phyloP scores from a whole-genome alignment of 2,329 filamentous ascomycete species.

The Calonectria henricotiae region DNA sequence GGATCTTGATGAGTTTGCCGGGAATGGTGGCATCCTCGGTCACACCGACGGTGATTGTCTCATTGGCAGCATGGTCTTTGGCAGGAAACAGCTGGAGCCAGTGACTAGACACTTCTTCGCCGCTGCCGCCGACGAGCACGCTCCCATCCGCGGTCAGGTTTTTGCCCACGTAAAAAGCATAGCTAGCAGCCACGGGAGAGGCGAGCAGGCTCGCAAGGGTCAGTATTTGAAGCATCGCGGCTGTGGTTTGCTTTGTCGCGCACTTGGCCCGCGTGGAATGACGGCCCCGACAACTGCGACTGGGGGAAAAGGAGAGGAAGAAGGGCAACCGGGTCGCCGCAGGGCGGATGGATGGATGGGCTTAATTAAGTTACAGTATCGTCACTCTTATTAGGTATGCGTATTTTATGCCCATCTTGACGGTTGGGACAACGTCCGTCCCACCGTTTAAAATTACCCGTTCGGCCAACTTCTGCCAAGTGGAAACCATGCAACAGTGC shows the following conservation, averaged over 20 bases:
- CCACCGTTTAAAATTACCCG: constrained; percentile 18
- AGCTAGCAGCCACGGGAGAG: constrained; percentile 54
- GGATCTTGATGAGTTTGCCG: constrained; percentile 47
- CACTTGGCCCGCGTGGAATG: neutral
- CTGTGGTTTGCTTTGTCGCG: constrained; percentile 51
- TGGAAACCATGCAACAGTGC: constrained; percentile 5
- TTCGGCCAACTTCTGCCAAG: constrained; percentile 5
- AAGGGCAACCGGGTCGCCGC: neutral
- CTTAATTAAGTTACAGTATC: neutral
- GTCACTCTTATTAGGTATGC: constrained; percentile 11
- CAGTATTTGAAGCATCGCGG: constrained; percentile 22
- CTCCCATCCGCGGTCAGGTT: constrained; percentile 62
- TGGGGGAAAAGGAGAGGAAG: neutral
- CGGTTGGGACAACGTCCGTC: neutral
- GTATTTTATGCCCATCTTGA: constrained; percentile 24
- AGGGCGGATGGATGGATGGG: constrained; percentile 7
- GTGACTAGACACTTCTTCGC: constrained; percentile 65
- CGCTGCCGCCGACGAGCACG: constrained; percentile 64
- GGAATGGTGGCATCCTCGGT: constrained; percentile 45
- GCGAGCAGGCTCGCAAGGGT: constrained; percentile 32
- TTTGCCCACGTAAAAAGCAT: constrained; percentile 66
- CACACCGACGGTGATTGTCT: constrained; percentile 56
- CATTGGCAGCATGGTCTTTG: constrained; percentile 59
- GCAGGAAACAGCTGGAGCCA: constrained; percentile 66
- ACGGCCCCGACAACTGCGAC: neutral